These are phyloP conservation scores for Albifimbria verrucaria DNA, from an alignment of 2,329 filamentous ascomycete species.

Conservation along the genomic window DNA sequence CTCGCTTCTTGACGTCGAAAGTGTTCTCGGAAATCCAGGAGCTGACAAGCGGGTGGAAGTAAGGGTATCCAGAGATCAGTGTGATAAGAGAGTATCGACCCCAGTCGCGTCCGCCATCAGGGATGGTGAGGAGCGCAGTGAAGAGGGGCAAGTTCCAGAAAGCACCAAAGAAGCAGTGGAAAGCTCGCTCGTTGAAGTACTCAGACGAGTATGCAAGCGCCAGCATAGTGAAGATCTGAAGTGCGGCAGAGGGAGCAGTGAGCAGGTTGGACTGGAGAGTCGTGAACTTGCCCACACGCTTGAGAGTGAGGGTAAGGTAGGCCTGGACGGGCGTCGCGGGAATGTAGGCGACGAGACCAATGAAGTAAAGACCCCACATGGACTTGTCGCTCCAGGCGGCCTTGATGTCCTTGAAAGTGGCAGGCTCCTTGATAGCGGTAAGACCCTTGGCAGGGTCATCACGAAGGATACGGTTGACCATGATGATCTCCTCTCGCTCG, in stretches of 20 bases:
- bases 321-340: slow-evolving; percentile 42
- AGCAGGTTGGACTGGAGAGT: slow-evolving; percentile 62
- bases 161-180: slow-evolving; percentile 50
- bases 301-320: slow-evolving; percentile 55
- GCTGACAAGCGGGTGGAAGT: slow-evolving; percentile 53
- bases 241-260: slow-evolving; percentile 54
- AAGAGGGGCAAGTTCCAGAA: slow-evolving; percentile 51
- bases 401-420: slow-evolving; percentile 39
- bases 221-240: slow-evolving; percentile 57
- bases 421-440: slow-evolving; percentile 40
- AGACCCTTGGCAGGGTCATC: slow-evolving; percentile 53
- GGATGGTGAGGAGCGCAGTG: slow-evolving; percentile 47
- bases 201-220: slow-evolving; percentile 52
- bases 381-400: slow-evolving; percentile 41
- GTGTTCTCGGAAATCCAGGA: slow-evolving; percentile 49
- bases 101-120: slow-evolving; percentile 47
- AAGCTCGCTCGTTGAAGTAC: slow-evolving; percentile 50
- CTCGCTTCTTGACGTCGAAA: slow-evolving; percentile 47
- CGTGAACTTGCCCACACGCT: slow-evolving; percentile 49
- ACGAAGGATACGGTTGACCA: slow-evolving; percentile 59
- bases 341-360: slow-evolving; percentile 47
- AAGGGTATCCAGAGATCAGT: slow-evolving; percentile 53
- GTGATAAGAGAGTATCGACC: slow-evolving; percentile 47
- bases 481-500: slow-evolving; percentile 65
- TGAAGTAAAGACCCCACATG: slow-evolving; percentile 48